phyloP scores from a whole-genome alignment of 2,329 filamentous ascomycete genomes.

The Penicillium sp. region DNA sequence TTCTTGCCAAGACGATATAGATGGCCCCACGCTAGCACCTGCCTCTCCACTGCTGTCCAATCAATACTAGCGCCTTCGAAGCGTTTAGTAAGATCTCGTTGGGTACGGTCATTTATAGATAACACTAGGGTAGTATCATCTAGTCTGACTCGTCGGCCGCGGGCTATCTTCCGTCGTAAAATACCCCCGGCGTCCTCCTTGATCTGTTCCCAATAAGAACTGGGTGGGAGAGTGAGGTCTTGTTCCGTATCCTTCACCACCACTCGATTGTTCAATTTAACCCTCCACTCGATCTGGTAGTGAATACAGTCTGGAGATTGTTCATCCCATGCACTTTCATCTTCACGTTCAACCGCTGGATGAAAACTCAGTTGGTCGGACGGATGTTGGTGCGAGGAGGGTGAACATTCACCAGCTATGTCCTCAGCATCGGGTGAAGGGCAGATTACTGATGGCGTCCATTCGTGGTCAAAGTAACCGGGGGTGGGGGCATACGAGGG shows the following conservation, averaged over 20 bases:
- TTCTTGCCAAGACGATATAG: constrained; percentile 23
- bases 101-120: constrained; percentile 17
- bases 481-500: constrained; percentile 23
- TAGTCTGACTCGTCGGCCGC: constrained; percentile 19
- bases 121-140: constrained; percentile 25
- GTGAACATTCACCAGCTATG: constrained; percentile 8
- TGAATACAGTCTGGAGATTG: constrained; percentile 4
- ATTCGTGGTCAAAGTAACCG: constrained; percentile 11
- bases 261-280: constrained; percentile 17
- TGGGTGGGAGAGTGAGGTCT: constrained; percentile 18
- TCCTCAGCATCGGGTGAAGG: constrained; percentile 9
- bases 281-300: constrained; percentile 14
- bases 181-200: constrained; percentile 16
- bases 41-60: constrained; percentile 23
- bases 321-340: background rate
- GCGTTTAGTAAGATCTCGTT: constrained; percentile 21
- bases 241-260: constrained; percentile 25
- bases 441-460: constrained; percentile 17
- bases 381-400: constrained; percentile 4
- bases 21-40: constrained; percentile 21
- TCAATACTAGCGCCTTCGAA: constrained; percentile 25
- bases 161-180: constrained; percentile 18
- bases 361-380: background rate
- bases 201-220: constrained; percentile 17
- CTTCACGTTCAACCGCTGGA: too few relatives aligned